Base-by-base conservation (phyloP, 306 rosid species). In the Albizia julibrissin region DNA sequence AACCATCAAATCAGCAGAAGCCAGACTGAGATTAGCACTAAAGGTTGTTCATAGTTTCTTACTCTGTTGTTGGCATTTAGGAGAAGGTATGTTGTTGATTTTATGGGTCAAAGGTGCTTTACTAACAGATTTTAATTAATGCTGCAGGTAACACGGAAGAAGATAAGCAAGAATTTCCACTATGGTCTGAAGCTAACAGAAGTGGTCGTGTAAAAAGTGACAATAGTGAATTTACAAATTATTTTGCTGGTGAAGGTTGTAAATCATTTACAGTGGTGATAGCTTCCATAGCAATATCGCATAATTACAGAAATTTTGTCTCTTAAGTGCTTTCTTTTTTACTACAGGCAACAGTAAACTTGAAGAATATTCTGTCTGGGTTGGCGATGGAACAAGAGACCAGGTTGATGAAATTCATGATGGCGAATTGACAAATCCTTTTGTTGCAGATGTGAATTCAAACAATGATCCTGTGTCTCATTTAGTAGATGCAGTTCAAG, bases 401-500 rank as follows among this genome's bases (percentile, higher is more conserved):
- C 75, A 65, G 62, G 39, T 65, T 46, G 58, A 73, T 78, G 82
- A 84, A 70, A 81, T 77, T 50, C 86, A 86, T 69, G 37, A 75
- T 77, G 82, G 74, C 0, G 84, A 89, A 72, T 83, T 88, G 27
- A 37, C 80, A 67, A 88, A 88, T 87, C 86, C 90, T 62, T 86
- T 87, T 80, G 77, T 85, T 27, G 62, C 69, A 43, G 85, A 85
- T 65, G 69, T 11, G 69, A 58, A 46, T 74, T 52, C 88, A 72
- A 29, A 27, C 10, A 77, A 82, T 56, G 89, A 89, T 79, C 91
- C 91, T 0, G 88, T 90, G 59, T 82, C 94, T 77, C 88, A 86
- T 87, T 85, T 94, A 46, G 88, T 91, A 82, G 90, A 85, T 52
- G 87, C 90, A 15, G 93, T 88, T 76, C 91, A 89, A 61, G 69